Evolutionary conservation across 129 eudicot species (phyloP).

Genomic region (Daucus carota): DNA sequence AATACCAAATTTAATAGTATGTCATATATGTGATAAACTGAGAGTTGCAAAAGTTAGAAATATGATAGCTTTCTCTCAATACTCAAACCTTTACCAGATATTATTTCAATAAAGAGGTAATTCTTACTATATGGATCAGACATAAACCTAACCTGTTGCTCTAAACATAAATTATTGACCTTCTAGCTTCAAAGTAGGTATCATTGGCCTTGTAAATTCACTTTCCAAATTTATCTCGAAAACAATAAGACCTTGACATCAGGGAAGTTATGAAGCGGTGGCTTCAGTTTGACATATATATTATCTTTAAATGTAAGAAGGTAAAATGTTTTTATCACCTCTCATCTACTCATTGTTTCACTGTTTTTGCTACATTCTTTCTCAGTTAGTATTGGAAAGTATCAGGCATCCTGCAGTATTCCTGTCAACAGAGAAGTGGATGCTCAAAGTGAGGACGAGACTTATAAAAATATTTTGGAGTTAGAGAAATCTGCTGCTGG

Average conservation of each 20-base stretch:
- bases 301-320: not conserved
- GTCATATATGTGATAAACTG: not conserved
- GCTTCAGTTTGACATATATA: not conserved
- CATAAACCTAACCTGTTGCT: not conserved
- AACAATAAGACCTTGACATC: not conserved
- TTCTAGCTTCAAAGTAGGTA: not conserved
- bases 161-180: not conserved
- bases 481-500: conserved; percentile 71
- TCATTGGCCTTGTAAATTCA: not conserved
- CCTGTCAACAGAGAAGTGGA: conserved; percentile 38
- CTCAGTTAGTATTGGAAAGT: conserved; percentile 54
- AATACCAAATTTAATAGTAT: not conserved
- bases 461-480: conserved; percentile 32
- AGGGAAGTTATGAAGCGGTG: not conserved
- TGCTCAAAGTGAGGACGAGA: conserved; percentile 38
- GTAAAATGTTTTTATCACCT: not conserved
- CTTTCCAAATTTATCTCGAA: not conserved
- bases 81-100: not conserved
- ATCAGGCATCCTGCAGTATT: conserved; percentile 23
- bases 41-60: not conserved
- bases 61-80: not conserved
- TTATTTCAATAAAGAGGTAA: not conserved
- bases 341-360: not conserved
- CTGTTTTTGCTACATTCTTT: not conserved
- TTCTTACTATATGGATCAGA: not conserved